These are phyloP conservation scores for Pythium angustatum DNA, from an alignment of 352 stramenopile species.

Conservation along the genomic window DNA sequence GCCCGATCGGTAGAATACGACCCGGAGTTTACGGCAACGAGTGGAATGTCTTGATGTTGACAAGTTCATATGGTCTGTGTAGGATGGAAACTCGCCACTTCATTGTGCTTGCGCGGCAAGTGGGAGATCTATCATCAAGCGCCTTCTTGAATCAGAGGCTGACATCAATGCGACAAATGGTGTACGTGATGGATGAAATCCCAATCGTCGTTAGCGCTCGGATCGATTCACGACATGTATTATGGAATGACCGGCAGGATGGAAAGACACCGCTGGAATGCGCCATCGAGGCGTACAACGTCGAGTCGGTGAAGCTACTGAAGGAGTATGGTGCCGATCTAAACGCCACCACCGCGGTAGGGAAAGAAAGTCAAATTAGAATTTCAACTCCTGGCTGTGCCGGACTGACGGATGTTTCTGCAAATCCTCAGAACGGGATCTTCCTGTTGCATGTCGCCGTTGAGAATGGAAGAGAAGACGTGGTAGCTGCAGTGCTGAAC, in stretches of 20 bases:
- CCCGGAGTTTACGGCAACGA: too few relatives aligned
- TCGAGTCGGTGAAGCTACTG: neutral
- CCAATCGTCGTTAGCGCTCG: too few relatives aligned
- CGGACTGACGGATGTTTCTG: too few relatives aligned
- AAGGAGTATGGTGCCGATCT: neutral
- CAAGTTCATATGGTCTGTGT: too few relatives aligned
- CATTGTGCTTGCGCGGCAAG: neutral
- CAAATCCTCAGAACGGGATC: too few relatives aligned
- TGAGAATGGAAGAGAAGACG: slow-evolving; percentile 6
- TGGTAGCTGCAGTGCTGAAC: neutral
- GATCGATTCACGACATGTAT: too few relatives aligned
- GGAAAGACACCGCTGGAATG: neutral
- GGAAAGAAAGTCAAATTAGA: too few relatives aligned
- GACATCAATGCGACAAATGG: neutral
- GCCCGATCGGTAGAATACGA: neutral
- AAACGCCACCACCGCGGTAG: neutral
- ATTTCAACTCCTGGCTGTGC: too few relatives aligned
- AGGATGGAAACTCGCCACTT: neutral
- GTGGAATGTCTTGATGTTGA: too few relatives aligned
- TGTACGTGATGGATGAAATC: neutral
- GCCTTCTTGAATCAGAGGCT: neutral
- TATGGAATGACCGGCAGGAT: too few relatives aligned
- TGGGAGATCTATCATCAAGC: neutral
- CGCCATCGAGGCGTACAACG: neutral
- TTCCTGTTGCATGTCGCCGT: neutral